Conservation (phyloP, 179 eudicot genomes). For the Actinidia arguta region DNA sequence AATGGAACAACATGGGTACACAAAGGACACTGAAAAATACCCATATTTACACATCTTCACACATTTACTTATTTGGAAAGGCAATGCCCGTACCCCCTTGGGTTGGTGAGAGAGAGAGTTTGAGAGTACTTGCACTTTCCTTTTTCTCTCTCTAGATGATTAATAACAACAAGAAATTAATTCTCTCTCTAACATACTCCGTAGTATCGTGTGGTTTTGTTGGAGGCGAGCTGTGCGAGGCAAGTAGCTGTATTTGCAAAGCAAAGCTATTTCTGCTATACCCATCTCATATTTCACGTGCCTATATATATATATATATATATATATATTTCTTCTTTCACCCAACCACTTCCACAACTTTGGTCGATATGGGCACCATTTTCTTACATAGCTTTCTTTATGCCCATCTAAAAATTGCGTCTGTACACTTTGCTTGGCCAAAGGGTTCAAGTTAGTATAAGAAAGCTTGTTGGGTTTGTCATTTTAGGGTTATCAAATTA, state of each 20-base stretch:
- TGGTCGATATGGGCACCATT: neutral
- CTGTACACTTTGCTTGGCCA: no score
- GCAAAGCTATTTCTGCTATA: constrained; percentile 16
- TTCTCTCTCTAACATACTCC: neutral
- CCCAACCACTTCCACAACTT: constrained; percentile 1
- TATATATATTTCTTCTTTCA: neutral
- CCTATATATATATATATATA: no score
- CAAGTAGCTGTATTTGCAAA: constrained; percentile 28
- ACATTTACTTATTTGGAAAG: neutral
- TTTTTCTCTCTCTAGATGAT: neutral
- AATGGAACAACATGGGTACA: neutral
- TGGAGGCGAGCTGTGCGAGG: constrained; percentile 34
- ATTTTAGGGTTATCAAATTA: no score
- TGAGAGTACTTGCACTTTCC: neutral
- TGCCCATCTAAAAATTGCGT: neutral
- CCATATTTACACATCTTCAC: neutral
- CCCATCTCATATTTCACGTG: constrained; percentile 31
- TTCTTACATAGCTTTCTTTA: neutral
- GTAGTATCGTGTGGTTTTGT: neutral
- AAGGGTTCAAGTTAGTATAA: no score
- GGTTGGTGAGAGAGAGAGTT: no score
- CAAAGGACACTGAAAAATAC: no score
- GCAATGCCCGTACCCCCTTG: neutral
- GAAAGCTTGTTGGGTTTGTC: no score
- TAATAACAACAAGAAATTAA: neutral